A percentile compares a stretch with the other conserved stretches of the same genome.
Evolutionary conservation across 495 filamentous ascomycete genomes (phyloP).

Genomic region (Barbatosphaeria neglecta): DNA sequence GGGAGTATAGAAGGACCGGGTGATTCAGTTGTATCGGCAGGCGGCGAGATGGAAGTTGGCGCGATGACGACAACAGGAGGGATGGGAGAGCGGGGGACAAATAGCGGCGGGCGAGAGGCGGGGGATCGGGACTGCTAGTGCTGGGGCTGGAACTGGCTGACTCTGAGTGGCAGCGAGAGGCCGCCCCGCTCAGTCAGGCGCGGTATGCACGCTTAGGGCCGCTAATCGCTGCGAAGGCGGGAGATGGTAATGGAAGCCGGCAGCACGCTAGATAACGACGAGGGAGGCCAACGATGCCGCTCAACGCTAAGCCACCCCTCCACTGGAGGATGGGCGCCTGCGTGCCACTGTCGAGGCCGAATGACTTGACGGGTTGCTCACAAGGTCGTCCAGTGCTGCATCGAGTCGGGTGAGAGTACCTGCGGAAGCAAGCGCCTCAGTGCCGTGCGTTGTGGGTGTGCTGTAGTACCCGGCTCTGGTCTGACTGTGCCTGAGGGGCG

Average conservation of each 20-base stretch:
- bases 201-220: background rate
- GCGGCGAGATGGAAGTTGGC: background rate
- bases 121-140: background rate
- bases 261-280: background rate
- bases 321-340: no score
- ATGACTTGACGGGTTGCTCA: no score
- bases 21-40: background rate
- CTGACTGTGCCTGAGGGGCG: no score
- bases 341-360: no score
- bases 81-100: background rate
- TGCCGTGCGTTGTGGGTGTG: no score
- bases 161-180: background rate
- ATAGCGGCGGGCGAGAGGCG: background rate
- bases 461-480: no score
- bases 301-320: no score
- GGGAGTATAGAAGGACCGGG: background rate
- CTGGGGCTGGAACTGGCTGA: no score
- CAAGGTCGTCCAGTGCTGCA: no score
- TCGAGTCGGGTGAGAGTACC: no score
- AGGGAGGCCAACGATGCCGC: no score
- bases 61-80: background rate
- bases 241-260: background rate
- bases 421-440: no score
- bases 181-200: background rate
- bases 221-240: background rate